Evolutionary conservation across 1,139 yeast species (phyloP).

Genomic region (Geotrichum europaeum): DNA sequence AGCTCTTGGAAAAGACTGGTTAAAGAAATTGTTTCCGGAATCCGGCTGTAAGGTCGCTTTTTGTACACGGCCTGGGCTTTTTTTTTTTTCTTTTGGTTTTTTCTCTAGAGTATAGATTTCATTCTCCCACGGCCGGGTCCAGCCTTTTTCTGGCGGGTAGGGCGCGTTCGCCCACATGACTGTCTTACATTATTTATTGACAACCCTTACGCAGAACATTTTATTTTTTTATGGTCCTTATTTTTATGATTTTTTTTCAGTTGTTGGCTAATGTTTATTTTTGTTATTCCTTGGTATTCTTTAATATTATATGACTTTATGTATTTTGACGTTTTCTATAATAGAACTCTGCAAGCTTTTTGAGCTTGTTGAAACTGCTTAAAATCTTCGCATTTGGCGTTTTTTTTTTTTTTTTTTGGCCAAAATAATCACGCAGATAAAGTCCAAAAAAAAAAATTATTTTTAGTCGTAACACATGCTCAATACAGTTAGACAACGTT

Average conservation of each 20-base stretch:
- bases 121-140: too few relatives aligned
- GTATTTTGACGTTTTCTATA: not conserved
- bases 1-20: constrained; percentile 94
- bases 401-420: not conserved
- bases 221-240: not conserved
- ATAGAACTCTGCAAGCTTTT: too few relatives aligned
- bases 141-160: not conserved
- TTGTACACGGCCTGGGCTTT: too few relatives aligned
- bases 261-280: not conserved
- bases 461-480: too few relatives aligned
- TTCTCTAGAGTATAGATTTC: too few relatives aligned
- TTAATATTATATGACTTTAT: not conserved
- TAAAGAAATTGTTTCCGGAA: constrained; percentile 70
- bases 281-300: too few relatives aligned
- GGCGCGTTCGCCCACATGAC: too few relatives aligned
- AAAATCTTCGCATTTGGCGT: not conserved
- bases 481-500: too few relatives aligned
- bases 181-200: not conserved
- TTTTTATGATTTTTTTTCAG: not conserved
- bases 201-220: not conserved
- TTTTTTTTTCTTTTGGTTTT: not conserved
- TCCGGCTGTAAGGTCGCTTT: constrained; percentile 46
- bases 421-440: not conserved
- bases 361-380: not conserved
- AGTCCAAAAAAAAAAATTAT: too few relatives aligned